Percentiles rank a stretch among this genome's conserved stretches.
phyloP scores from a whole-genome alignment of 2,329 filamentous ascomycete genomes.

The Fusarium sterilihyphosum region DNA sequence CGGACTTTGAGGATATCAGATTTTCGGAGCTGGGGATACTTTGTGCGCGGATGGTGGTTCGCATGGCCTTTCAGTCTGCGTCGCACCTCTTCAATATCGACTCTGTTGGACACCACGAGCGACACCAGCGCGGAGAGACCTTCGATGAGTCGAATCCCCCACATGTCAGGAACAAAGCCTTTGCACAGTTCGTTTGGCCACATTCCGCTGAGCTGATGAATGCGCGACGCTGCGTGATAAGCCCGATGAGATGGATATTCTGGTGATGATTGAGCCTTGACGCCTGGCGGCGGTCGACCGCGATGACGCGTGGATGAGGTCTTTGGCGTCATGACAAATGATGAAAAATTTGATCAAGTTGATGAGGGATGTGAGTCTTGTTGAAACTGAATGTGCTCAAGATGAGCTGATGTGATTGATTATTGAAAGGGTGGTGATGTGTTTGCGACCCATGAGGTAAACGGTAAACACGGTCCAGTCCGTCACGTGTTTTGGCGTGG shows the following conservation, averaged over 20 bases:
- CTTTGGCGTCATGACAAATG: background rate
- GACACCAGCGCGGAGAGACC: background rate
- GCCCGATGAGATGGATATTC: background rate
- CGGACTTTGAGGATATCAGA: background rate
- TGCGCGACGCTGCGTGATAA: background rate
- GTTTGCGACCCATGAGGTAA: slow-evolving; percentile 1
- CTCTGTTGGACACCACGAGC: background rate
- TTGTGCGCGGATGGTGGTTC: background rate
- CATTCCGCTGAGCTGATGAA: background rate
- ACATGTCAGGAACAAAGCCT: background rate
- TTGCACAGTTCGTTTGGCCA: background rate
- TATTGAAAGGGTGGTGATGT: background rate
- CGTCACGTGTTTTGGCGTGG: slow-evolving; percentile 1
- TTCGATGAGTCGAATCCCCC: background rate
- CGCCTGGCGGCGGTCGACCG: too few species aligned
- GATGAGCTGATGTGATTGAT: background rate
- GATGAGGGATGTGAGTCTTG: background rate
- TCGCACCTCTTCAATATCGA: background rate
- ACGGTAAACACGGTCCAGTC: background rate
- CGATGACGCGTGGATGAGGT: background rate
- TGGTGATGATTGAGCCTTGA: background rate
- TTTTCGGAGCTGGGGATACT: background rate
- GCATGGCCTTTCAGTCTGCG: background rate
- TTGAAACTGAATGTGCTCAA: background rate
- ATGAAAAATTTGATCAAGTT: background rate